Conservation (phyloP, 129 eudicot genomes). For the Ambrosia trifida region DNA sequence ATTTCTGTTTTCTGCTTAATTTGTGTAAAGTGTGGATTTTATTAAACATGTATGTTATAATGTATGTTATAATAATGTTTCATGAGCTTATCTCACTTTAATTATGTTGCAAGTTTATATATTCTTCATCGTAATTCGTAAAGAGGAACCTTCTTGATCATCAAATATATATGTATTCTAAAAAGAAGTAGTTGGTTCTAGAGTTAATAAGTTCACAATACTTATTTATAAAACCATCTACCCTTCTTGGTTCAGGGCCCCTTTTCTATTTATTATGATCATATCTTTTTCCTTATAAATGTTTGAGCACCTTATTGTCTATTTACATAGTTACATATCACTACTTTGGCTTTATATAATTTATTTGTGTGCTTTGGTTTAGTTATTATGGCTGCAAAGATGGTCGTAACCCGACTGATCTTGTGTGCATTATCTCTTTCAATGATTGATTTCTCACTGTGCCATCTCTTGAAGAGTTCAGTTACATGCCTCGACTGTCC, state of each 20-base stretch:
- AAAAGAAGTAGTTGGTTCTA: slow-evolving; percentile 32
- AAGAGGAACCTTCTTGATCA: no score
- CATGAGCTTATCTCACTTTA: neutral
- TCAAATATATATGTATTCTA: neutral
- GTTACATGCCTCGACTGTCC: slow-evolving; percentile 50
- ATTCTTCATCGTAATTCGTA: no score
- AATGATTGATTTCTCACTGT: slow-evolving; percentile 35
- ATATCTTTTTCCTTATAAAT: slow-evolving; percentile 30
- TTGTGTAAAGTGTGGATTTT: no score
- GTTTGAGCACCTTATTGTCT: neutral
- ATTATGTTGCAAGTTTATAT: no score
- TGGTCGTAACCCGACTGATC: slow-evolving; percentile 25
- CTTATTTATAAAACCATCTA: slow-evolving; percentile 28
- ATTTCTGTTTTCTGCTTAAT: no score
- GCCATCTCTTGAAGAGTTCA: slow-evolving; percentile 50
- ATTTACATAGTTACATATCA: slow-evolving; percentile 6
- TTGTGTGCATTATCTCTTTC: slow-evolving; percentile 45
- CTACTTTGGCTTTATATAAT: neutral
- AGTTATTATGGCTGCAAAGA: slow-evolving; percentile 16
- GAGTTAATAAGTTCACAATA: slow-evolving; percentile 27
- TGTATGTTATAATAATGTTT: no score
- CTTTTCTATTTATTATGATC: slow-evolving; percentile 35
- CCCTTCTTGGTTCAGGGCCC: slow-evolving; percentile 39
- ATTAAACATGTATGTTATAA: no score
- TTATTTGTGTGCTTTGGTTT: neutral